Percentiles rank a stretch among this genome's conserved stretches.
Conservation (phyloP, 768 basidiomycete species). For the Naganishia antarctica region DNA sequence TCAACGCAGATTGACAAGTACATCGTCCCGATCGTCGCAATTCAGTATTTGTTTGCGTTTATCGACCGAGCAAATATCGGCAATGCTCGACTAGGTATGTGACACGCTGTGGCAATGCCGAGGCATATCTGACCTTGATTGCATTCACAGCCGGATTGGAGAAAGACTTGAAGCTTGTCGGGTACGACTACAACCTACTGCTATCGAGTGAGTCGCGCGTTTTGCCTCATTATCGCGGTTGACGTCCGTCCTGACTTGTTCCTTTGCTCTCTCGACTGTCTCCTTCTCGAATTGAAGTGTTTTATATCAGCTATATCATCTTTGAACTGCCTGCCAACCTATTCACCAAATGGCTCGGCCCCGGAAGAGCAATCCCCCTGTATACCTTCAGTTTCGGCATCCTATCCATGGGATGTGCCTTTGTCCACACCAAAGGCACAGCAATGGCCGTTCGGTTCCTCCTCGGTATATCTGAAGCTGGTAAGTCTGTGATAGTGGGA, state of each 20-base stretch:
- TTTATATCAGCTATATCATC: slow-evolving; percentile 17
- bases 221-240: neutral
- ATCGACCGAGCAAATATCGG: slow-evolving; percentile 27
- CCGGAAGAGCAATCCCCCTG: slow-evolving; percentile 23
- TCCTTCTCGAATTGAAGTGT: slow-evolving; percentile 14
- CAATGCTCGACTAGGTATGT: slow-evolving; percentile 3
- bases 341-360: slow-evolving; percentile 28
- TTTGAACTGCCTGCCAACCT: slow-evolving; percentile 24
- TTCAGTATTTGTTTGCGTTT: slow-evolving; percentile 23
- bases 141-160: slow-evolving; percentile 33
- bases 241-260: neutral
- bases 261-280: neutral
- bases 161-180: slow-evolving; percentile 32
- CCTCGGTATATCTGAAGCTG: slow-evolving; percentile 24
- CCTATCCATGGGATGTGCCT: slow-evolving; percentile 23
- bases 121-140: neutral
- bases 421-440: slow-evolving; percentile 1
- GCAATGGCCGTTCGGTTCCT: slow-evolving; percentile 24
- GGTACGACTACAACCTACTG: slow-evolving; percentile 31
- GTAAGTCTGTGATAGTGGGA: neutral
- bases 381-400: slow-evolving; percentile 26
- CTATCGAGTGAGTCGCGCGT: slow-evolving; percentile 7
- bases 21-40: slow-evolving; percentile 6
- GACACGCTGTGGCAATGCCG: neutral
- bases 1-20: slow-evolving; percentile 10